Percentiles rank a stretch among this genome's conserved stretches.
phyloP scores from a whole-genome alignment of 2,329 filamentous ascomycete genomes.

The Reticulascus tulasneorum region DNA sequence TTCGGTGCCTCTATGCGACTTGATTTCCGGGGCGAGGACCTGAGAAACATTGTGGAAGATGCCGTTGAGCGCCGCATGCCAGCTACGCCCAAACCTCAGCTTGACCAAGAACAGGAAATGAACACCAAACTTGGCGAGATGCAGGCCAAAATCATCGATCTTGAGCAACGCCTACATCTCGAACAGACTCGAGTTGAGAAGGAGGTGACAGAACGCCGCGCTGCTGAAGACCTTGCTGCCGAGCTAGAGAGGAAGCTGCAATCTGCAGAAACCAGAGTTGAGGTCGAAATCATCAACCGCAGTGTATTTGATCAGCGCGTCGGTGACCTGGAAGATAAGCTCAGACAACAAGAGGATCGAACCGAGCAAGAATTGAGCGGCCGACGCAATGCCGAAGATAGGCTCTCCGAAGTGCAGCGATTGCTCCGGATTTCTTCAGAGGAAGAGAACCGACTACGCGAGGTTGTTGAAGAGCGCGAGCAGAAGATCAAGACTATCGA shows the following conservation, averaged over 20 bases:
- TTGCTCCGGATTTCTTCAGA: constrained; percentile 67
- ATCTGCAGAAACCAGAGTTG: constrained; percentile 54
- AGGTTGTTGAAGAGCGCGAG: constrained; percentile 66
- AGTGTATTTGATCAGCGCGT: constrained; percentile 58
- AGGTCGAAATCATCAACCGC: constrained; percentile 58
- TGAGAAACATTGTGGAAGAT: constrained; percentile 61
- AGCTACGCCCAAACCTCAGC: constrained; percentile 33
- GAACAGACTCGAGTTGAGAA: constrained; percentile 46
- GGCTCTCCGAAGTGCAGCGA: constrained; percentile 67
- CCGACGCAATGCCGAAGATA: constrained; percentile 67
- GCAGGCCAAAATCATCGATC: constrained; percentile 53
- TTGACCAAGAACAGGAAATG: constrained; percentile 39
- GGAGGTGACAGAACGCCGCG: constrained; percentile 44
- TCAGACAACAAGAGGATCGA: constrained; percentile 59
- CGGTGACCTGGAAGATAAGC: constrained; percentile 64
- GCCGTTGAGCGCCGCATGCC: constrained; percentile 56
- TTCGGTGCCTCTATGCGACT: constrained; percentile 40
- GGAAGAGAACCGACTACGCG: constrained; percentile 65
- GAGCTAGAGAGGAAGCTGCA: constrained; percentile 53
- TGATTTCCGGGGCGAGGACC: constrained; percentile 45
- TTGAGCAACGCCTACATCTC: constrained; percentile 52
- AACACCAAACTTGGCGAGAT: constrained; percentile 54
- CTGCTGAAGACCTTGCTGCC: constrained; percentile 48
- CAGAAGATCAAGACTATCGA: constrained; percentile 59
- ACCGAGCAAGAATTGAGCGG: constrained; percentile 60